A percentile compares a stretch with the other conserved stretches of the same genome.
phyloP scores from a whole-genome alignment of 116 monocot species.

The Thalassia testudinum region DNA sequence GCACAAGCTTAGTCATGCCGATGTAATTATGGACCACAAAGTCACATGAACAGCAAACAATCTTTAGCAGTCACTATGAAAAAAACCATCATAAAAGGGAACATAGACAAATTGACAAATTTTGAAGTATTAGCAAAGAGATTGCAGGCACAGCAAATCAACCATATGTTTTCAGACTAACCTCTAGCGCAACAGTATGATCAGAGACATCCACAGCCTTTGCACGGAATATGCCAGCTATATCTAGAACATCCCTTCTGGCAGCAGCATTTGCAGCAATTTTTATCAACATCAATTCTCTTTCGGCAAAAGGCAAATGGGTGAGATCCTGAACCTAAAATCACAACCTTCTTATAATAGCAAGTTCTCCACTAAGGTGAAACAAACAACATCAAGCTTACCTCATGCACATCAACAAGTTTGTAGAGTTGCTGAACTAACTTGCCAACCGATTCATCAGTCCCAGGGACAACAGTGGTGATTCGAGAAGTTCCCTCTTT shows the following conservation, averaged over 20 bases:
- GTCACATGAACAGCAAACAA: too few species aligned
- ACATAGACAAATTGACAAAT: too few species aligned
- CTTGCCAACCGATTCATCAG: constrained; percentile 79
- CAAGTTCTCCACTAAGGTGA: too few species aligned
- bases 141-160: too few species aligned
- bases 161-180: too few species aligned
- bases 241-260: constrained; percentile 82
- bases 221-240: constrained; percentile 87
- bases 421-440: constrained; percentile 82
- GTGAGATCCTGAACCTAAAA: constrained; percentile 81
- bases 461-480: constrained; percentile 89
- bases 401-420: constrained; percentile 80
- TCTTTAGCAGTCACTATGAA: too few species aligned
- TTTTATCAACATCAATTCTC: constrained; percentile 97
- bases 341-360: too few species aligned
- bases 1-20: too few species aligned
- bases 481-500: constrained; percentile 77
- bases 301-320: constrained; percentile 78
- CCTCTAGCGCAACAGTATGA: constrained; percentile 94
- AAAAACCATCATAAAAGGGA: too few species aligned
- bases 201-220: constrained; percentile 98
- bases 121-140: too few species aligned
- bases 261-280: constrained; percentile 78
- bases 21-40: too few species aligned
- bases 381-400: constrained; percentile 7